These are phyloP conservation scores for Plasmodium relictum DNA, from an alignment of 169 alveolate species.

Conservation along the genomic window DNA sequence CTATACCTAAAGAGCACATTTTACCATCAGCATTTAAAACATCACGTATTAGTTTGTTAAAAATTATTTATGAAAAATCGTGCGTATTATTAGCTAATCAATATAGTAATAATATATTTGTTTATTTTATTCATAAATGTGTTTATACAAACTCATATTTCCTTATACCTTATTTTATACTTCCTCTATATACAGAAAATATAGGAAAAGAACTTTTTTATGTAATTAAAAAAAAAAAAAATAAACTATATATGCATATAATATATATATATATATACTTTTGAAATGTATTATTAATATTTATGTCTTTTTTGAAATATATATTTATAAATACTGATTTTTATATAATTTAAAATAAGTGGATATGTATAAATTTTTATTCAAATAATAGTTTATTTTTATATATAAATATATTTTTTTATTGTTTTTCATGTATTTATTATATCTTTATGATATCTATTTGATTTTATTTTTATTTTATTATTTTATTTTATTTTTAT, in stretches of 20 bases:
- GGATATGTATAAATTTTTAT: background rate
- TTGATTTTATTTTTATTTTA: background rate
- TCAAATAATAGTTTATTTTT: background rate
- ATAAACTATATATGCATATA: background rate
- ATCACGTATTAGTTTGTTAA: constrained; percentile 74
- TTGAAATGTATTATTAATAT: background rate
- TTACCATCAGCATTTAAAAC: constrained; percentile 7
- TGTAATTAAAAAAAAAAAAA: constrained; percentile 17
- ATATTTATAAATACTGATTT: background rate
- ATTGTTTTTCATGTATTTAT: background rate
- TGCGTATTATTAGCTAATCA: constrained; percentile 70
- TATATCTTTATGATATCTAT: background rate
- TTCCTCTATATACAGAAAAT: constrained; percentile 41
- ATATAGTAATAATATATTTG: constrained; percentile 37
- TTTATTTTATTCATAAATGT: constrained; percentile 60
- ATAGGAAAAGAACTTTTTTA: constrained; percentile 26
- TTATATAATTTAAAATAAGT: background rate
- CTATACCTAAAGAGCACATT: constrained; percentile 29
- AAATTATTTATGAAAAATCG: constrained; percentile 73
- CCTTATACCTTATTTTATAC: constrained; percentile 44
- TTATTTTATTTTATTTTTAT: background rate
- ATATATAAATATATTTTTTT: background rate
- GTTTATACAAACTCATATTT: constrained; percentile 62
- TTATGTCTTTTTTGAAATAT: too few relatives aligned
- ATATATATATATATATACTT: background rate